A percentile compares a stretch with the other conserved stretches of the same genome.
Evolutionary conservation across 108 stramenopile genomes (phyloP).

Genomic region (Schizochytrium sp.): DNA sequence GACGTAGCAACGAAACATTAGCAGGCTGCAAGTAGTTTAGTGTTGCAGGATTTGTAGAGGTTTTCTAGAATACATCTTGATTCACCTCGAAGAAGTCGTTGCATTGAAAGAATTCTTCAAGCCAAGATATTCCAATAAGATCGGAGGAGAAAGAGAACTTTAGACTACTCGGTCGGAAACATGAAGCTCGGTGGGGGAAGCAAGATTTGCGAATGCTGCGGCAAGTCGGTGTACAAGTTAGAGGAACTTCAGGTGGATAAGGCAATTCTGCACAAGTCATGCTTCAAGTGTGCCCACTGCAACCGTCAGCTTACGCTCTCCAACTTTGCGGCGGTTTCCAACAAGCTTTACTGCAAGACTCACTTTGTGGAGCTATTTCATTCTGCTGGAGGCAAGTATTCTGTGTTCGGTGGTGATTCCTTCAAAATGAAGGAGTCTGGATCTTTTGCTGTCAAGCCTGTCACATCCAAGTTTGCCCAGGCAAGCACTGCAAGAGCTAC

Average conservation of each 20-base stretch:
- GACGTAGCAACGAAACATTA: no score
- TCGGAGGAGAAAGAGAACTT: no score
- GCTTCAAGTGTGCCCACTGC: conserved; percentile 60
- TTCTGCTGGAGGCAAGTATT: conserved; percentile 52
- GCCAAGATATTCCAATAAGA: no score
- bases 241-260: conserved; percentile 59
- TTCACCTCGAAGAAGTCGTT: no score
- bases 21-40: no score
- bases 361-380: conserved; percentile 60
- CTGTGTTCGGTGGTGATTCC: conserved; percentile 32
- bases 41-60: no score
- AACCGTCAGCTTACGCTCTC: conserved; percentile 56
- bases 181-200: conserved; percentile 52
- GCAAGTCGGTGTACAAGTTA: conserved; percentile 48
- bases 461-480: not conserved
- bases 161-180: not conserved
- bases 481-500: not conserved
- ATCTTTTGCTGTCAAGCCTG: conserved; percentile 1
- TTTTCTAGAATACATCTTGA: no score
- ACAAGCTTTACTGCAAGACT: conserved; percentile 58
- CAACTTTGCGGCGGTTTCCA: conserved; percentile 47
- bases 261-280: conserved; percentile 47
- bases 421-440: conserved; percentile 60
- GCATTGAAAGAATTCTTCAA: no score
- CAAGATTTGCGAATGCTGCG: conserved; percentile 21